Evolutionary conservation across 1,284 basidiomycete genomes (phyloP).

Genomic region (Austroboletus niveus): DNA sequence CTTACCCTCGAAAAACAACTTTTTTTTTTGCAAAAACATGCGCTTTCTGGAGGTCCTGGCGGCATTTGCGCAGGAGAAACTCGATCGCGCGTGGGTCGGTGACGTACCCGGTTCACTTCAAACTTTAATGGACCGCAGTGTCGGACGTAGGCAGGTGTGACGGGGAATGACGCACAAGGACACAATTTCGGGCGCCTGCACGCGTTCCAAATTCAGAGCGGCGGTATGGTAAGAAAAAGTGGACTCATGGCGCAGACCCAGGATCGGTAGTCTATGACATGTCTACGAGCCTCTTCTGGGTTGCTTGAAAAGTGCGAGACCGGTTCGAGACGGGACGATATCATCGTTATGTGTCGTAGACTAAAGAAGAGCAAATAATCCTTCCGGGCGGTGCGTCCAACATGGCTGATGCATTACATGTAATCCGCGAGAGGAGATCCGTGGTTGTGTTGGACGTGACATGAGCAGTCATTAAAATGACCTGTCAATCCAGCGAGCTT

Average conservation of each 20-base stretch:
- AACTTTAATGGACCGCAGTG: conserved; percentile 84
- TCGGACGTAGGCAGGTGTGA: conserved; percentile 80
- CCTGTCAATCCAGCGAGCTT: too few relatives aligned
- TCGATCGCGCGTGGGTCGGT: conserved; percentile 86
- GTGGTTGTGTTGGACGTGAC: too few relatives aligned
- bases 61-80: conserved; percentile 82
- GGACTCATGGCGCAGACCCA: conserved; percentile 86
- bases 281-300: conserved; percentile 66
- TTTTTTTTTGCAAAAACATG: conserved; percentile 77
- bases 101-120: conserved; percentile 80
- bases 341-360: background rate
- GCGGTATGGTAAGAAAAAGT: background rate
- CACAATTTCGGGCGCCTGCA: conserved; percentile 87
- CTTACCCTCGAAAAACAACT: conserved; percentile 73
- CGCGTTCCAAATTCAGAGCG: conserved; percentile 10
- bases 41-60: conserved; percentile 89
- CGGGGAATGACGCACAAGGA: conserved; percentile 77
- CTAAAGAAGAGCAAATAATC: too few relatives aligned
- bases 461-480: too few relatives aligned
- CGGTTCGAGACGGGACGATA: background rate
- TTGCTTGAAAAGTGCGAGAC: background rate
- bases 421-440: too few relatives aligned
- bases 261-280: conserved; percentile 81
- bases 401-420: too few relatives aligned
- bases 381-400: too few relatives aligned